These are phyloP conservation scores for Musa balbisiana DNA, from an alignment of 202 grass and related monocot species.

Conservation along the genomic window DNA sequence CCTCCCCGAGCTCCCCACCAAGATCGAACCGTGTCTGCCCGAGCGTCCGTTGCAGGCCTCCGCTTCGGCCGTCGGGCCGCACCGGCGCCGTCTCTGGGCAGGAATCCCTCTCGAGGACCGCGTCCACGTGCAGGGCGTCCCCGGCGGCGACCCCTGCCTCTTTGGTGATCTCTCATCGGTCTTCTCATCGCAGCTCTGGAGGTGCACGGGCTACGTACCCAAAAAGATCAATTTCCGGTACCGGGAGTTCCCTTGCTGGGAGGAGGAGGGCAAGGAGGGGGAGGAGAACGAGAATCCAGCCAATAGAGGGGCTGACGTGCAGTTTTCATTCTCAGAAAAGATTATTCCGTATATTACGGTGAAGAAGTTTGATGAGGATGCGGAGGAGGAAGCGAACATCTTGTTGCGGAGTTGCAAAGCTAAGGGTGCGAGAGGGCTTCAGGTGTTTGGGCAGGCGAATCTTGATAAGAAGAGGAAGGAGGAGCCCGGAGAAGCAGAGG, in stretches of 20 bases:
- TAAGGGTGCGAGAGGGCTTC: constrained; percentile 23
- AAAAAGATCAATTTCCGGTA: constrained; percentile 81
- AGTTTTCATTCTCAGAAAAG: constrained; percentile 15
- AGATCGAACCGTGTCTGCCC: constrained; percentile 1
- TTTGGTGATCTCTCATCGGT: constrained; percentile 39
- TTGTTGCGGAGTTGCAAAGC: constrained; percentile 26
- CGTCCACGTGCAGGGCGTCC: constrained; percentile 74
- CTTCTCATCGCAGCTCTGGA: constrained; percentile 68
- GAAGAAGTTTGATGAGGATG: constrained; percentile 18
- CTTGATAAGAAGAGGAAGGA: constrained; percentile 22
- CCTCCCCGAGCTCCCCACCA: constrained; percentile 65
- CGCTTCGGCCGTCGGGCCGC: constrained; percentile 7
- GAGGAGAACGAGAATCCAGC: constrained; percentile 15
- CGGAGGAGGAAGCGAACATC: neutral
- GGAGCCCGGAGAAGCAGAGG: neutral
- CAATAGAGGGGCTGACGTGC: constrained; percentile 15
- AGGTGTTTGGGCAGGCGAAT: neutral
- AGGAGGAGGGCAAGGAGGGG: constrained; percentile 18
- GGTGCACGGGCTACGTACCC: constrained; percentile 68
- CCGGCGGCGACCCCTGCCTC: constrained; percentile 51
- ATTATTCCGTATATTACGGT: neutral
- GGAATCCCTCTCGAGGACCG: constrained; percentile 67
- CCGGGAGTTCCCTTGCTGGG: constrained; percentile 81
- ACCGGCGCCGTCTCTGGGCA: constrained; percentile 49
- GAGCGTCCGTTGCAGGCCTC: constrained; percentile 26